phyloP scores from a whole-genome alignment of 345 rosid species.

The Turritis glabra region DNA sequence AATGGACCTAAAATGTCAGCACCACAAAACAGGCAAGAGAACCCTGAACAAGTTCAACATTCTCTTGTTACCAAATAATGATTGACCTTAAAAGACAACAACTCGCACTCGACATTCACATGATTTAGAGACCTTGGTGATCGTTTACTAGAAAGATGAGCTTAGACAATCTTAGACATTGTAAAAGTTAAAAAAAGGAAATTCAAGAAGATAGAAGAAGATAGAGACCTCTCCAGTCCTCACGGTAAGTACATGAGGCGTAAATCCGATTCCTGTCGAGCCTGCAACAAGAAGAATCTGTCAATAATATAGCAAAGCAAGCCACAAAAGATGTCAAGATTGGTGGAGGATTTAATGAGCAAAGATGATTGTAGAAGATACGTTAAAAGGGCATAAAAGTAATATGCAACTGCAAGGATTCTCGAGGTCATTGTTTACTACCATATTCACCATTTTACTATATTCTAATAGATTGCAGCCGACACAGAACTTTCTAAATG shows the following conservation, averaged over 20 bases:
- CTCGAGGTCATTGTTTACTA: constrained; percentile 18
- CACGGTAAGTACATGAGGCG: constrained; percentile 69
- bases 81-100: not conserved
- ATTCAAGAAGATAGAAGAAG: not conserved
- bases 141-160: not conserved
- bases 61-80: not conserved
- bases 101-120: constrained; percentile 4
- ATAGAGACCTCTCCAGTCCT: constrained; percentile 66
- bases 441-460: constrained; percentile 21
- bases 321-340: not conserved
- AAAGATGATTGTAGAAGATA: constrained; percentile 3
- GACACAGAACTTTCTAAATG: constrained; percentile 18
- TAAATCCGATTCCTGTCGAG: constrained; percentile 75
- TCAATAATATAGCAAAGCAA: not conserved
- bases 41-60: not conserved
- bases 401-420: not conserved
- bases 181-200: not conserved
- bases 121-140: not conserved
- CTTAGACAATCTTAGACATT: not conserved
- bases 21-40: not conserved
- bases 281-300: constrained; percentile 16
- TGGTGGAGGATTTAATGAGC: not conserved
- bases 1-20: not conserved
- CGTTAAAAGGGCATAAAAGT: constrained; percentile 17
- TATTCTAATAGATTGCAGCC: constrained; percentile 33